Base-by-base conservation (phyloP, 495 filamentous ascomycete genomes). In the Neurospora discreta region DNA sequence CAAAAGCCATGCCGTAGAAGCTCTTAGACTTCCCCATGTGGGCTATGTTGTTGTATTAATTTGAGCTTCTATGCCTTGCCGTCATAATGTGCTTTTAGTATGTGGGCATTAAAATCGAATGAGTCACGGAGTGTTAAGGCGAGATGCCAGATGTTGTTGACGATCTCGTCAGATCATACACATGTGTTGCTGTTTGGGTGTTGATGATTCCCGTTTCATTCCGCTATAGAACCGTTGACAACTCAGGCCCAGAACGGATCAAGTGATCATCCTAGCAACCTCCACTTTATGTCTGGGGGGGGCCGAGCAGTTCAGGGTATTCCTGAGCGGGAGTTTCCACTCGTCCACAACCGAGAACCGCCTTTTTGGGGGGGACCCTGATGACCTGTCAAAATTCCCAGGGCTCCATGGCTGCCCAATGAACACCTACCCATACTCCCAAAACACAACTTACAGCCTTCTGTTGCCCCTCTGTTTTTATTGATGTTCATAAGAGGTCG, bases 41-140 rank as follows among this genome's bases (percentile, higher is more conserved):
- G 40, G 71, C 23, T 33, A 60, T 60, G 52, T 39, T 72, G 52
- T 72, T 72, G 71, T 69, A 72, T 69, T 69, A 69, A 69, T 30
- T 39, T 30, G 23, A 15, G 39, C 43, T 40, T 68, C 13, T 23
- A 39, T 26, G 33, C 13, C 26, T 39, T 69, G 15, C 9, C 18
- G 2, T 26, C 3, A 6, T 70, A 13, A 26, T 26, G 5, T 60
- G 26, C 7, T 16, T 9, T 60, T 1, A 0, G 9, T 18, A 9
- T 30, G 1, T 23, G 52, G 26, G 26, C 11, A 16, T 60, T 6
- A 26, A 3, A 9, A 16, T 33, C 16, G 52, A 26, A 60, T 60
- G 52, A 33, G 26, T 30, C 23, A 18, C 11, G 33, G 8, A 33
- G 23, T 8, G 13, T 8, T 15, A 13, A 60, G 13, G 52, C 26